phyloP scores from a whole-genome alignment of 2,329 filamentous ascomycete genomes.

The Grosmannia huntii region DNA sequence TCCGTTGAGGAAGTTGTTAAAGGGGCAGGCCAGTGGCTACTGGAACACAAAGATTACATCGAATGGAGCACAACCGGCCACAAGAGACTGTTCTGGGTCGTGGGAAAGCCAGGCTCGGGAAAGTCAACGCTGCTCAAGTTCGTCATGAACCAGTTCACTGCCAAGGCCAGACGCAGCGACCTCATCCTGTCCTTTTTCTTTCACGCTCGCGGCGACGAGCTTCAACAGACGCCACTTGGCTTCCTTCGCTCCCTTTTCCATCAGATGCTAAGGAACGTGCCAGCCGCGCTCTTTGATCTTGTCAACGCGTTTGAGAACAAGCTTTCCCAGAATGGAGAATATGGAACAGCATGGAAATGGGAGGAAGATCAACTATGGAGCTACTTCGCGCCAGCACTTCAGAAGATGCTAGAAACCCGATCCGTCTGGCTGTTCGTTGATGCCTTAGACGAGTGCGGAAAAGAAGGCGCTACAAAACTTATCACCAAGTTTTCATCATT shows the following conservation, averaged over 20 bases:
- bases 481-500: not conserved
- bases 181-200: constrained; percentile 23
- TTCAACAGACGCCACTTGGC: constrained; percentile 21
- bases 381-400: not conserved
- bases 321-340: constrained; percentile 1
- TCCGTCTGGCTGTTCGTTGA: not conserved
- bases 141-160: constrained; percentile 12
- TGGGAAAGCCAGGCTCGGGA: constrained; percentile 22
- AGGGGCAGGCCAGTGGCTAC: not conserved
- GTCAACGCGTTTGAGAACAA: not conserved
- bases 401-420: not conserved
- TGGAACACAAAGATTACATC: not conserved
- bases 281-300: constrained; percentile 11
- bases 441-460: not conserved
- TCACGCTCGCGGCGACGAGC: constrained; percentile 17
- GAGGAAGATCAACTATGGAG: not conserved
- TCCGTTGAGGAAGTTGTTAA: not conserved
- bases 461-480: not conserved
- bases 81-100: constrained; percentile 23
- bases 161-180: not conserved
- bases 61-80: not conserved
- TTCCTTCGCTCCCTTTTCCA: constrained; percentile 22
- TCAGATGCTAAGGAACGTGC: constrained; percentile 17
- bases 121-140: constrained; percentile 18
- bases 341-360: not conserved